Base-by-base conservation (phyloP, 768 basidiomycete species). In the Russula earlei region DNA sequence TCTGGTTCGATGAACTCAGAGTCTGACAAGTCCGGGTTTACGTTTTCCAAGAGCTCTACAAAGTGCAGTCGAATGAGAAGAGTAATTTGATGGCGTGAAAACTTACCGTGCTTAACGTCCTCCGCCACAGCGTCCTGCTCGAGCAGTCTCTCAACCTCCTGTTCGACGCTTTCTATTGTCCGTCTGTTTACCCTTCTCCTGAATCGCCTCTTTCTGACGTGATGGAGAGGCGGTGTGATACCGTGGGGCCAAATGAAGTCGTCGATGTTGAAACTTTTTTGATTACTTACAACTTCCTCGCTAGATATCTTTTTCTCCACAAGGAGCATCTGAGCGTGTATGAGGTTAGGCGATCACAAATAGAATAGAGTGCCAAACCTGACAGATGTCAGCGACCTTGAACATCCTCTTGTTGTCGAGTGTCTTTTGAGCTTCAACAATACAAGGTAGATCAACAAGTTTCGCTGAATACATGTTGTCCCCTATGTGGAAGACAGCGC, bases 191-290 rank as follows among this genome's bases (percentile, higher is more conserved):
- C 83, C 42, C 93, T 77, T 70, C 92, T 94, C 56, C 95, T 79
- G 71, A 97, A 98, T 42, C 96, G 75, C 37, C 95, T 79, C 70
- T 96, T 96, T 53, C 95, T 80, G 44, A 83, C 91, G 65, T 94
- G 83, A 61, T 88, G 83, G 53, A 99, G 70, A 2, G 96, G 95
- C 47, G 95, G 95, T 0, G 94, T 96, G 44, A 98, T 75, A 3
- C 96, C 96, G 65, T 98, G 94, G 0, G 89, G 93, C 86, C 90
- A 99, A 53, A 97, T 91, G 69, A 94, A 97, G 62, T 97, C 94
- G 62, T 96, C 91, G 46, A 96, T 80, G 63, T 84, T 92, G 72
- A 95, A 88, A 51, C 77, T 80, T 67, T 81, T 84, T 42, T 80
- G 81, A 33, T 74, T 77, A 14, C 73, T 73, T 40, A 82, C 59